These are phyloP conservation scores for Escallonia rubra DNA, from an alignment of 129 eudicot genomes.

Conservation along the genomic window DNA sequence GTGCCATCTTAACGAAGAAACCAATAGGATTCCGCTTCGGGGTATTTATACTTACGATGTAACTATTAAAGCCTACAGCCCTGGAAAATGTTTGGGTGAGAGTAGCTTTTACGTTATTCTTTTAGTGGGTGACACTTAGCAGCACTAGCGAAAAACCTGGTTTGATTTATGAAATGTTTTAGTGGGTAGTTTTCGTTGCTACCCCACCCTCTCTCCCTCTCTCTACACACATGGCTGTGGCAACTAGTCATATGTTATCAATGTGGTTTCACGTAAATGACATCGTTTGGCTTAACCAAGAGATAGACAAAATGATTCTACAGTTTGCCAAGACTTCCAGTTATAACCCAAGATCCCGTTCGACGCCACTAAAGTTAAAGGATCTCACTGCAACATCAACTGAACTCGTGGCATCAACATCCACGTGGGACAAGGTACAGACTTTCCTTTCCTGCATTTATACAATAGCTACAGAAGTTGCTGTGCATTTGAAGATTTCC, in stretches of 20 bases:
- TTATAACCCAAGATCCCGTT: conserved; percentile 66
- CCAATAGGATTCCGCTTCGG: no score
- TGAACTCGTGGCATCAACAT: conserved; percentile 36
- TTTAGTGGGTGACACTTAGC: no score
- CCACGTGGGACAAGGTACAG: conserved; percentile 73
- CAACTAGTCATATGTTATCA: neutral
- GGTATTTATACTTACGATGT: no score
- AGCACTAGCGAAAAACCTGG: no score
- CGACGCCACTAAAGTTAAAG: conserved; percentile 52
- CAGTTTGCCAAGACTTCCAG: conserved; percentile 54
- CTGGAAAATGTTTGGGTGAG: no score
- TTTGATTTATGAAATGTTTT: no score
- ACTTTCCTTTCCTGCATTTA: conserved; percentile 6
- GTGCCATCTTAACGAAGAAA: no score
- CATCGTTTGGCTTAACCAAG: neutral
- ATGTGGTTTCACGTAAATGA: neutral
- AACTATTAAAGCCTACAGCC: no score
- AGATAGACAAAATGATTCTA: conserved; percentile 8
- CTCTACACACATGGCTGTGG: no score
- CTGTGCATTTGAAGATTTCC: neutral
- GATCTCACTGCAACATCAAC: conserved; percentile 36
- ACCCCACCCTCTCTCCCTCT: no score
- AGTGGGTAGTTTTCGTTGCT: no score
- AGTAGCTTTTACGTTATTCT: no score
- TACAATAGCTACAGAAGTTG: neutral